phyloP scores from a whole-genome alignment of 441 rosid species.

The Erodium chrysanthum region DNA sequence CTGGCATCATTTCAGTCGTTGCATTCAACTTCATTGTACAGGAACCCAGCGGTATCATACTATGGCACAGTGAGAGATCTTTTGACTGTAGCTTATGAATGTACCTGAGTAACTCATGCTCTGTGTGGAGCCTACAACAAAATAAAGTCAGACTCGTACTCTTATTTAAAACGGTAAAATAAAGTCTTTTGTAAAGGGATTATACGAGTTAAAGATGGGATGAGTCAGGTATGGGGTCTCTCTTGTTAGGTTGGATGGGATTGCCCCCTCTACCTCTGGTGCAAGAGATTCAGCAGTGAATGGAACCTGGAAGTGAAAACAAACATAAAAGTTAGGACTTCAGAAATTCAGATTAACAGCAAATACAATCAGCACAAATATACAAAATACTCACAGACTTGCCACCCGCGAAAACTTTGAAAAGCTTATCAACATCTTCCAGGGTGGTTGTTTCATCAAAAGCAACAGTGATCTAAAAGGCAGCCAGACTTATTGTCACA shows the following conservation, averaged over 20 bases:
- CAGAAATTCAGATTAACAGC: background rate
- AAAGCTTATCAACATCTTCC: constrained; percentile 80
- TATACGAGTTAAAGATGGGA: constrained; percentile 71
- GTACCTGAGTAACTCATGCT: constrained; percentile 88
- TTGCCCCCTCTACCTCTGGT: constrained; percentile 55
- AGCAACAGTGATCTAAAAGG: constrained; percentile 64
- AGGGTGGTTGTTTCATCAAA: constrained; percentile 91
- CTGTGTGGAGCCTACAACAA: constrained; percentile 61
- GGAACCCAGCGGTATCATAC: constrained; percentile 97
- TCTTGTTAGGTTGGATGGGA: constrained; percentile 59
- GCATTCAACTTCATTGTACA: constrained; percentile 97
- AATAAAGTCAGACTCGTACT: constrained; percentile 21
- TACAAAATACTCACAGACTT: constrained; percentile 38
- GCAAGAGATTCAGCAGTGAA: constrained; percentile 85
- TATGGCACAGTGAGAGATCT: constrained; percentile 94
- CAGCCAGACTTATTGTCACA: constrained; percentile 20
- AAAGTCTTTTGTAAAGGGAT: constrained; percentile 16
- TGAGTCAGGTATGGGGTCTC: constrained; percentile 68
- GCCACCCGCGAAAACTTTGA: constrained; percentile 64
- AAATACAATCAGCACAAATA: constrained; percentile 13
- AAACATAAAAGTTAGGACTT: background rate
- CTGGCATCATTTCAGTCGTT: constrained; percentile 92
- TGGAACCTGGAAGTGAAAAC: constrained; percentile 45
- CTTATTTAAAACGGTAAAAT: constrained; percentile 15
- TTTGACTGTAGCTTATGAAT: constrained; percentile 62